A percentile compares a stretch with the other conserved stretches of the same genome.
Conservation (phyloP, 306 rosid genomes). For the Arachis hypogaea region DNA sequence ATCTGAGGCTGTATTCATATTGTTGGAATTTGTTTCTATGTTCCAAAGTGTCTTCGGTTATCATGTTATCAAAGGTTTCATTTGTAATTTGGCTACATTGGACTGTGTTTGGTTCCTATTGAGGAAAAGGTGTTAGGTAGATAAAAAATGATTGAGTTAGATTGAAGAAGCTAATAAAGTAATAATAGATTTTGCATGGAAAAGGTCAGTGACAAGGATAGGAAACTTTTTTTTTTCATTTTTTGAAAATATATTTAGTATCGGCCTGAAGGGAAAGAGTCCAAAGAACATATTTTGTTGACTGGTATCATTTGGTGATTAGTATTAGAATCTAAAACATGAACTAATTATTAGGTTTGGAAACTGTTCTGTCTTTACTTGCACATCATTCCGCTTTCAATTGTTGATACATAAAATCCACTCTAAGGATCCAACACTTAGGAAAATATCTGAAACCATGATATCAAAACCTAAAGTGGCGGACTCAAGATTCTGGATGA, state of each 20-base stretch:
- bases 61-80: neutral
- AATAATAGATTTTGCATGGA: conserved; percentile 3
- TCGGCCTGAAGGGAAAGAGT: neutral
- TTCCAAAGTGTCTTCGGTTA: conserved; percentile 12
- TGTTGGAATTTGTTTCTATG: conserved; percentile 1
- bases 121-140: neutral
- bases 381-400: conserved; percentile 18
- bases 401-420: neutral
- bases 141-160: neutral
- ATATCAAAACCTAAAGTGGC: conserved; percentile 1
- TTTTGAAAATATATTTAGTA: neutral
- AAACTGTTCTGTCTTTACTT: conserved; percentile 24
- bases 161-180: neutral
- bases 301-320: conserved; percentile 9
- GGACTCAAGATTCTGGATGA: conserved; percentile 23
- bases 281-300: conserved; percentile 3
- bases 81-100: conserved; percentile 3
- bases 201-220: conserved; percentile 17
- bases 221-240: neutral
- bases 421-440: conserved; percentile 1
- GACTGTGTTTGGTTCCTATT: conserved; percentile 9
- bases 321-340: conserved; percentile 3
- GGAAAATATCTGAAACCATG: conserved; percentile 27
- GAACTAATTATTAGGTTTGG: conserved; percentile 27
- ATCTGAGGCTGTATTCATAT: neutral